Percentiles rank a stretch among this genome's conserved stretches.
These are phyloP conservation scores for Dactylella cylindrospora DNA, from an alignment of 2,329 filamentous ascomycete species.

Conservation along the genomic window DNA sequence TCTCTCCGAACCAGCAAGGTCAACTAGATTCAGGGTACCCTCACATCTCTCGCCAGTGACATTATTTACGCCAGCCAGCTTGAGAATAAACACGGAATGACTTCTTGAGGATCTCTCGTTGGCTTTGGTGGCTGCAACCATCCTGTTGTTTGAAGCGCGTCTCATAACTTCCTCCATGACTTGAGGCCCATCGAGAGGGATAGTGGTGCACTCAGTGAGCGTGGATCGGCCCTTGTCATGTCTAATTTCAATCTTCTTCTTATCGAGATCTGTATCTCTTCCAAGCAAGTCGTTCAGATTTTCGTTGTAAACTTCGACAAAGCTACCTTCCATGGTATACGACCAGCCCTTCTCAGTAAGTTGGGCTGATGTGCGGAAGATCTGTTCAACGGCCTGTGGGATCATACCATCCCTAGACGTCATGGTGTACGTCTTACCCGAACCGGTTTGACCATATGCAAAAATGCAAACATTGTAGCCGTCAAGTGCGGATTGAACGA, in stretches of 20 bases:
- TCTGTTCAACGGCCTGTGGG: conserved; percentile 85
- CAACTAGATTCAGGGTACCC: conserved; percentile 91
- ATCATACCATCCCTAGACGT: conserved; percentile 91
- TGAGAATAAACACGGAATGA: conserved; percentile 92
- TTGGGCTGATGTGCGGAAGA: conserved; percentile 81
- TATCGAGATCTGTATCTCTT: conserved; percentile 68
- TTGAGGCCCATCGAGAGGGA: conserved; percentile 73
- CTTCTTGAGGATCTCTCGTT: conserved; percentile 93
- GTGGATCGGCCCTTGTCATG: conserved; percentile 86
- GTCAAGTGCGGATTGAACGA: conserved; percentile 93
- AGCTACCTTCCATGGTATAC: conserved; percentile 91
- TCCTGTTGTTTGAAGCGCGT: conserved; percentile 80
- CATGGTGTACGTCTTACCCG: conserved; percentile 97
- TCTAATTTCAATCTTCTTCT: conserved; percentile 83
- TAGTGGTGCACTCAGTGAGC: conserved; percentile 76
- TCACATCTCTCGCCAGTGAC: conserved; percentile 82
- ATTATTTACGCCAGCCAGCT: conserved; percentile 64
- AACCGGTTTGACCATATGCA: conserved; percentile 96
- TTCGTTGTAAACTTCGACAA: conserved; percentile 98
- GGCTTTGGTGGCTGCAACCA: conserved; percentile 93
- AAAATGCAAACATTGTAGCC: conserved; percentile 99
- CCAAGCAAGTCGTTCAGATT: conserved; percentile 88
- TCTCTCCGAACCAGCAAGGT: conserved; percentile 89
- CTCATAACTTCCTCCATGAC: conserved; percentile 78
- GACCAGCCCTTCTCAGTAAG: conserved; percentile 89